phyloP scores from a whole-genome alignment of 1,139 yeast species.

The Pichia sp. region DNA sequence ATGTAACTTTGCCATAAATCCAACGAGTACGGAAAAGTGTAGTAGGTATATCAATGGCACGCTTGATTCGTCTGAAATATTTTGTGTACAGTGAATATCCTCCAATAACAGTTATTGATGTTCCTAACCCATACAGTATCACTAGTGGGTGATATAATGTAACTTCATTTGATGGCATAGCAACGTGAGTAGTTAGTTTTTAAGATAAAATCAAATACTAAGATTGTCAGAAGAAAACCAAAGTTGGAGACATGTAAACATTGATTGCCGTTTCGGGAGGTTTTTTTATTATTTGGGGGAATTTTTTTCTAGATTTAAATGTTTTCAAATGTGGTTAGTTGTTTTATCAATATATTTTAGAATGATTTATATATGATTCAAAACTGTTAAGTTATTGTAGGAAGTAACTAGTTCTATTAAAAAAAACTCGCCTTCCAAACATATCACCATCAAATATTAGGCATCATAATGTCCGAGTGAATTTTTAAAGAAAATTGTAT shows the following conservation, averaged over 20 bases:
- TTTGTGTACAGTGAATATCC: slow-evolving; percentile 32
- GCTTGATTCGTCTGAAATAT: slow-evolving; percentile 34
- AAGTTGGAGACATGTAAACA: background rate
- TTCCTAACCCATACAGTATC: slow-evolving; percentile 25
- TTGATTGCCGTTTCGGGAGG: background rate
- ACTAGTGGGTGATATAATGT: slow-evolving; percentile 25
- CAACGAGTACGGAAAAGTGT: slow-evolving; percentile 35
- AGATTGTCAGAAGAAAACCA: background rate
- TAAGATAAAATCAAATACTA: background rate
- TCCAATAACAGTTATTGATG: slow-evolving; percentile 26
- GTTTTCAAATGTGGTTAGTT: too few species aligned
- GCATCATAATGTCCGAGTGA: background rate
- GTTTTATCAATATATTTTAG: too few species aligned
- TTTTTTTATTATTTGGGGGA: background rate
- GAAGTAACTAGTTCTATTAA: background rate
- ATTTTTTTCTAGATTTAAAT: background rate
- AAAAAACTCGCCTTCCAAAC: background rate
- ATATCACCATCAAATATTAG: background rate
- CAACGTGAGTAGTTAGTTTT: background rate
- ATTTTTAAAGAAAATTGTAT: background rate
- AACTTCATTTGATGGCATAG: slow-evolving; percentile 15
- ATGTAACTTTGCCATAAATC: slow-evolving; percentile 75
- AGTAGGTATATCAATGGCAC: slow-evolving; percentile 37
- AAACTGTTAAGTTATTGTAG: background rate
- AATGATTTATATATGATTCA: background rate